Base-by-base conservation (phyloP, 345 rosid species). In the Citrus medica region DNA sequence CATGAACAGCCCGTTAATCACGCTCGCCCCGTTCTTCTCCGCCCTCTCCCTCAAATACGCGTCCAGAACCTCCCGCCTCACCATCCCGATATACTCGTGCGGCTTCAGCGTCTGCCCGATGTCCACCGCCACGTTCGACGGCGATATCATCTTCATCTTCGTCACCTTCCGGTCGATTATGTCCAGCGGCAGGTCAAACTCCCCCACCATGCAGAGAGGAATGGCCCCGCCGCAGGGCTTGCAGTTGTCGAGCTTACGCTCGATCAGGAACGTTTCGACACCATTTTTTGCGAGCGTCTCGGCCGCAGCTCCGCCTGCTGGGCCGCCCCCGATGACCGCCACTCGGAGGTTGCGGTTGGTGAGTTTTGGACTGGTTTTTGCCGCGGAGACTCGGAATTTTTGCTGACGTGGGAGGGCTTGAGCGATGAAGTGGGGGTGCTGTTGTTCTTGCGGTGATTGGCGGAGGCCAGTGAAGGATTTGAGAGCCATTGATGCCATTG, bases 201-300 rank as follows among this genome's bases (percentile, higher is more conserved):
- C 98, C 1, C 97, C 98, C 71, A 95, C 98, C 98, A 93, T 92
- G 83, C 98, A 93, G 53, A 95, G 87, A 32, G 98, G 98, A 70
- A 93, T 95, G 27, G 98, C 98, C 7, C 98, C 95, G 1, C 98
- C 97, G 75, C 99, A 95, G 2, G 99, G 98, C 83, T 95, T 95
- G 84, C 92, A 90, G 82, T 95, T 95, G 81, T 95, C 97, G 67
- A 95, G 87, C 88, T 95, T 93, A 33, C 98, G 87, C 79, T 95
- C 98, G 58, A 95, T 89, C 24, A 95, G 91, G 80, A 87, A 80
- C 53, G 97, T 93, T 84, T 94, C 98, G 17, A 94, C 84, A 0
- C 98, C 98, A n/a, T 97, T 94, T 67, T 92, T 84, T 0, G 97
- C 97, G 19, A 95, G 87, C 4, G 97, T 80, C 67, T 95, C 97